phyloP scores from a whole-genome alignment of 306 rosid genomes.

The Arachis stenosperma region DNA sequence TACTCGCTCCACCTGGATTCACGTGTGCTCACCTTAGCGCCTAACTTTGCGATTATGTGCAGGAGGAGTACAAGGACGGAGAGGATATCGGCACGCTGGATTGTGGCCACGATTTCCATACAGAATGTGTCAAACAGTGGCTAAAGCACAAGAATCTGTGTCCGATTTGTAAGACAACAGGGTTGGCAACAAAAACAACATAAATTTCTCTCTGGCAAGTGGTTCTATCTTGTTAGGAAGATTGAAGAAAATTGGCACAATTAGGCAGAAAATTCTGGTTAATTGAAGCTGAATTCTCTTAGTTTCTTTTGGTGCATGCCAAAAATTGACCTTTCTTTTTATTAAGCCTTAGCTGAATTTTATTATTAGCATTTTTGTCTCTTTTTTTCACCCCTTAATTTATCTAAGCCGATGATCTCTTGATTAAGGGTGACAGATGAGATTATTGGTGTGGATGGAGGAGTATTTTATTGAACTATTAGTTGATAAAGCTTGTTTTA shows the following conservation, averaged over 20 bases:
- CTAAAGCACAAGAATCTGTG: conserved; percentile 86
- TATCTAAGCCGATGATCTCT: conserved; percentile 51
- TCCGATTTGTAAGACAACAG: conserved; percentile 93
- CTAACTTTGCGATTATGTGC: conserved; percentile 34
- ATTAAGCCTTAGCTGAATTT: conserved; percentile 34
- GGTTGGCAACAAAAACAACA: conserved; percentile 60
- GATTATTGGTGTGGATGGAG: conserved; percentile 50
- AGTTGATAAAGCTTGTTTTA: conserved; percentile 53
- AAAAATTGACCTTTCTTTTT: conserved; percentile 13
- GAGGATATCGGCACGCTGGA: conserved; percentile 74
- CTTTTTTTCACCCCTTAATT: conserved; percentile 5
- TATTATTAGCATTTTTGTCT: conserved; percentile 37
- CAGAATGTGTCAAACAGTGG: conserved; percentile 81
- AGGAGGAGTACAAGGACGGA: conserved; percentile 81
- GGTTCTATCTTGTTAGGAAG: conserved; percentile 23
- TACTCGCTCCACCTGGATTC: neutral
- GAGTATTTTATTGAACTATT: conserved; percentile 43
- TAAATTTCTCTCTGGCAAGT: conserved; percentile 39
- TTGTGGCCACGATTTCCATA: conserved; percentile 89
- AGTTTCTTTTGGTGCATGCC: conserved; percentile 40
- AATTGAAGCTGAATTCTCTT: conserved; percentile 41
- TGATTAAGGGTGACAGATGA: conserved; percentile 48
- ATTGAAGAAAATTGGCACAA: conserved; percentile 39
- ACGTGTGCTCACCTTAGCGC: neutral
- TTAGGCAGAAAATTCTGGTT: conserved; percentile 42